A percentile compares a stretch with the other conserved stretches of the same genome.
Evolutionary conservation across 1,284 basidiomycete genomes (phyloP).

Genomic region (Ustilago cynodontis): DNA sequence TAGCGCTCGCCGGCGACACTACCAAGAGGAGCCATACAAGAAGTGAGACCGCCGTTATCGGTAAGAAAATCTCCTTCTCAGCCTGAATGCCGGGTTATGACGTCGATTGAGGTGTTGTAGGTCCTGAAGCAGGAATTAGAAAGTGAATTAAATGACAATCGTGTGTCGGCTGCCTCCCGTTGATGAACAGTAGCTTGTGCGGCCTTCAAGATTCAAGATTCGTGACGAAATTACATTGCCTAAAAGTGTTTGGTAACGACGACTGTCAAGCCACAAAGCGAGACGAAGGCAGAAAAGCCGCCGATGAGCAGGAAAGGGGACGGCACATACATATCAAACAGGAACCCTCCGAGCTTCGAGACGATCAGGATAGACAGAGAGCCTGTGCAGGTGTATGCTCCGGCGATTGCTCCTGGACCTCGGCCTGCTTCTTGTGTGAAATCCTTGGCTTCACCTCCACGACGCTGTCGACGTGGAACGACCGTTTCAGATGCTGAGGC

Average conservation of each 20-base stretch:
- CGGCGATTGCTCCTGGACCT: slow-evolving; percentile 52
- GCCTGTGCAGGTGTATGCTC: slow-evolving; percentile 56
- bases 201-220: not conserved
- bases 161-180: too few relatives aligned
- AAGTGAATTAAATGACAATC: too few relatives aligned
- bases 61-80: too few relatives aligned
- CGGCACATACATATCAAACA: slow-evolving; percentile 55
- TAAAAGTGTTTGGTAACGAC: slow-evolving; percentile 11
- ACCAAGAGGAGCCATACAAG: too few relatives aligned
- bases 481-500: slow-evolving; percentile 9
- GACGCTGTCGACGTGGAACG: not conserved
- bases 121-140: too few relatives aligned
- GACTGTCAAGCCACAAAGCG: slow-evolving; percentile 22
- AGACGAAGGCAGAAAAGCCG: slow-evolving; percentile 39
- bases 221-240: not conserved
- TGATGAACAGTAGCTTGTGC: too few relatives aligned
- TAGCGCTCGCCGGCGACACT: too few relatives aligned
- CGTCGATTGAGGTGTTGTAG: too few relatives aligned
- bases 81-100: too few relatives aligned
- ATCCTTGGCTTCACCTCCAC: not conserved
- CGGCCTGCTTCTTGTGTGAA: slow-evolving; percentile 8
- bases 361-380: slow-evolving; percentile 54
- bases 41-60: too few relatives aligned
- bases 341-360: slow-evolving; percentile 51
- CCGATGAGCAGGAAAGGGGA: slow-evolving; percentile 54